A percentile compares a stretch with the other conserved stretches of the same genome.
Conservation (phyloP, 2,329 filamentous ascomycete genomes). For the Xylariaceae sp. region DNA sequence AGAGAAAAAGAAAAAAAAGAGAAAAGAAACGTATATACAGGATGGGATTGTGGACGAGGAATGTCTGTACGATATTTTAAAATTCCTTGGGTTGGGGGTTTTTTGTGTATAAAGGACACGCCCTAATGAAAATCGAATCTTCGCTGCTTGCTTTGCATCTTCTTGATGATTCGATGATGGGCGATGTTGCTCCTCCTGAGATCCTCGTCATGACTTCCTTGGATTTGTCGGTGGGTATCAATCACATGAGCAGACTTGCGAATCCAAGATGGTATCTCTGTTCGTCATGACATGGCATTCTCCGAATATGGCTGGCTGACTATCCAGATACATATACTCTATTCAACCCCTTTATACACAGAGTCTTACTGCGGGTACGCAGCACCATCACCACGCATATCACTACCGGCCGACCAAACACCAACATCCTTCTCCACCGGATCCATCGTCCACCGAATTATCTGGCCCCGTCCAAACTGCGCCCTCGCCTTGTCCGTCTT, state of each 20-base stretch:
- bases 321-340: background rate
- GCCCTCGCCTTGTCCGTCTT: constrained; percentile 59
- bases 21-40: background rate
- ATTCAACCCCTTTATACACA: background rate
- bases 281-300: background rate
- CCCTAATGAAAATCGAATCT: constrained; percentile 9
- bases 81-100: constrained; percentile 10
- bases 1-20: background rate
- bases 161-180: too few species aligned
- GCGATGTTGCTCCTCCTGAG: too few species aligned
- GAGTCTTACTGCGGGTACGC: constrained; percentile 47
- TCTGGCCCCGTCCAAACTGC: constrained; percentile 80
- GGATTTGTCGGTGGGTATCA: background rate
- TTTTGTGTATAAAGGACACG: constrained; percentile 13
- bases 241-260: background rate
- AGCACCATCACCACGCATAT: constrained; percentile 76
- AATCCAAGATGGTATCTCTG: background rate
- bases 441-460: constrained; percentile 74
- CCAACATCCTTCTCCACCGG: constrained; percentile 54
- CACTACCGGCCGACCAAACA: constrained; percentile 85
- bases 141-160: too few species aligned
- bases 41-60: background rate
- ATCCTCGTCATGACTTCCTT: too few species aligned
- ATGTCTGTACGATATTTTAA: background rate
- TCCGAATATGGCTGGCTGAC: background rate